Percentiles rank a stretch among this genome's conserved stretches.
phyloP scores from a whole-genome alignment of 768 basidiomycete genomes.

The Lactarius akahatsu region DNA sequence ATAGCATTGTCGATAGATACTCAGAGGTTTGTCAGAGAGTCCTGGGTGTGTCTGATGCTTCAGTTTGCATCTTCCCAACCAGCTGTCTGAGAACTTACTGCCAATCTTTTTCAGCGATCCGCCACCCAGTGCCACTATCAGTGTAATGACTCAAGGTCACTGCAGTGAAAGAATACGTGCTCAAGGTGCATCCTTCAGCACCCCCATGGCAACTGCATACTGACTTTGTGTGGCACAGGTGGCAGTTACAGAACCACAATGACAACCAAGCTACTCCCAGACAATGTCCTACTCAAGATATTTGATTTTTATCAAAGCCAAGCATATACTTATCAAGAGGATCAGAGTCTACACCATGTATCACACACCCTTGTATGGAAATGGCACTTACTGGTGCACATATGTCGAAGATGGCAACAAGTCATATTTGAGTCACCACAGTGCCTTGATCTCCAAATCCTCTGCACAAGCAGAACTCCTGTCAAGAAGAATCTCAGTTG shows the following conservation, averaged over 20 bases:
- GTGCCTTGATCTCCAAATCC: not conserved
- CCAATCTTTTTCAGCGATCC: not conserved
- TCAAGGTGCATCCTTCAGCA: not conserved
- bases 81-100: slow-evolving; percentile 39
- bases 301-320: not conserved
- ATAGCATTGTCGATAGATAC: not conserved
- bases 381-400: not conserved
- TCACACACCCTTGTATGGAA: not conserved
- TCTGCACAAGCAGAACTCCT: not conserved
- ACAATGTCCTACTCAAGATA: not conserved
- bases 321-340: too few relatives aligned
- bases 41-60: slow-evolving; percentile 25
- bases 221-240: not conserved
- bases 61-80: slow-evolving; percentile 35
- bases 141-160: not conserved
- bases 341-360: too few relatives aligned
- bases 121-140: not conserved
- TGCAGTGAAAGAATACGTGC: not conserved
- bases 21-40: slow-evolving; percentile 3
- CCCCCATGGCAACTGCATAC: not conserved
- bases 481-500: not conserved
- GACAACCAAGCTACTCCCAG: not conserved
- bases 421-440: not conserved
- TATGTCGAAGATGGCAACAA: not conserved
- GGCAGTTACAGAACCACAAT: not conserved